Evolutionary conservation across 2,329 filamentous ascomycete genomes (phyloP).

Genomic region (Alternaria sp.): DNA sequence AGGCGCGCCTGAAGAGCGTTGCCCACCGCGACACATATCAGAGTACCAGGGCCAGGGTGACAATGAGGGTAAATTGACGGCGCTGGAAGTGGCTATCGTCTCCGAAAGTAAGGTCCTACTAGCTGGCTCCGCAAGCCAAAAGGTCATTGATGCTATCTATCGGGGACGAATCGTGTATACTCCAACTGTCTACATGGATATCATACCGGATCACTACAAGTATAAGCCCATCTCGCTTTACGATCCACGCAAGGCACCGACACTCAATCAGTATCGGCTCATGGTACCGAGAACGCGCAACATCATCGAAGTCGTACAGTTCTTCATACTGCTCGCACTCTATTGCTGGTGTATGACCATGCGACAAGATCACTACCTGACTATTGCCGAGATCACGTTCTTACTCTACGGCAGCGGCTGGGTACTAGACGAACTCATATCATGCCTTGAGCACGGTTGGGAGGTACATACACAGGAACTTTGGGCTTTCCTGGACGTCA

Average conservation of each 20-base stretch:
- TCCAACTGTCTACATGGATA: slow-evolving; percentile 79
- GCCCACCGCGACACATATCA: slow-evolving; percentile 60
- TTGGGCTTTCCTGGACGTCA: slow-evolving; percentile 86
- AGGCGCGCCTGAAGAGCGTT: slow-evolving; percentile 73
- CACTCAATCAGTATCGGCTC: slow-evolving; percentile 84
- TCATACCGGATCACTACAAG: slow-evolving; percentile 86
- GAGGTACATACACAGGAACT: slow-evolving; percentile 85
- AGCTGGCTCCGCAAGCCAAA: slow-evolving; percentile 78
- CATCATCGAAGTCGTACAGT: slow-evolving; percentile 76
- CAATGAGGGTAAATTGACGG: slow-evolving; percentile 69
- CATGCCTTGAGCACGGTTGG: slow-evolving; percentile 77
- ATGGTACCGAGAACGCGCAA: slow-evolving; percentile 82
- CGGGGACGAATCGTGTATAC: slow-evolving; percentile 82
- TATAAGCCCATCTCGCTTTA: slow-evolving; percentile 81
- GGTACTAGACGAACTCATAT: slow-evolving; percentile 78
- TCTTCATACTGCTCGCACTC: slow-evolving; percentile 69
- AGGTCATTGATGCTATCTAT: slow-evolving; percentile 83
- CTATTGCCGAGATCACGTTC: slow-evolving; percentile 69
- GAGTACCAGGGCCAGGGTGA: slow-evolving; percentile 55
- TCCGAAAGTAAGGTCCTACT: slow-evolving; percentile 82
- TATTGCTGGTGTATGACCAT: slow-evolving; percentile 77
- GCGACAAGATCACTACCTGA: slow-evolving; percentile 64
- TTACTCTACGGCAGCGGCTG: slow-evolving; percentile 77
- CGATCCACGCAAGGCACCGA: slow-evolving; percentile 74
- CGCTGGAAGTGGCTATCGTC: slow-evolving; percentile 82